Percentiles rank a stretch among this genome's conserved stretches.
Evolutionary conservation across 306 rosid species (phyloP).

Genomic region (Gleditsia sinensis): DNA sequence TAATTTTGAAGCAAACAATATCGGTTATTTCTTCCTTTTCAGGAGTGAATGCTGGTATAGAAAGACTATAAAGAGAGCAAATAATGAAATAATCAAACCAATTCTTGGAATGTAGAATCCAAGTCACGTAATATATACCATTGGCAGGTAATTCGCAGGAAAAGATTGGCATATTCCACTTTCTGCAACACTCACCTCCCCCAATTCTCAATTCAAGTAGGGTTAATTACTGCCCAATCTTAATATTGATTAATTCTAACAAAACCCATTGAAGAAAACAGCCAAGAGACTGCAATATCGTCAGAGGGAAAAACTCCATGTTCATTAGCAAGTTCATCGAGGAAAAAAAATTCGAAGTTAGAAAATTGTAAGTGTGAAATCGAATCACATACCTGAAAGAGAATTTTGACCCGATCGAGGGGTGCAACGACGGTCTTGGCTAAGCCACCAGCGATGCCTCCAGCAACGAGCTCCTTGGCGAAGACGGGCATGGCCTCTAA

Average conservation of each 20-base stretch:
- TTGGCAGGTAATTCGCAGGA: neutral
- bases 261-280: neutral
- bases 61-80: neutral
- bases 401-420: constrained; percentile 86
- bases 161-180: neutral
- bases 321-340: too few relatives aligned
- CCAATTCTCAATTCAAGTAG: neutral
- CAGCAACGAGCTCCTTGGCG: constrained; percentile 86
- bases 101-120: neutral
- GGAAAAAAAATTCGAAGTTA: too few relatives aligned
- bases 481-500: constrained; percentile 69
- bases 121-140: neutral
- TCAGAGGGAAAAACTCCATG: too few relatives aligned
- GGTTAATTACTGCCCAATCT: neutral
- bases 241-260: neutral
- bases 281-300: neutral
- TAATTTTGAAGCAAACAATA: neutral
- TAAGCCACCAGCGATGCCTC: constrained; percentile 80
- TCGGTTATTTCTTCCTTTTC: neutral
- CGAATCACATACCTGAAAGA: constrained; percentile 66
- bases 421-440: constrained; percentile 90
- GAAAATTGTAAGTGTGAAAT: neutral
- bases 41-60: neutral
- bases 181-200: neutral
- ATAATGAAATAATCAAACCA: neutral